These are phyloP conservation scores for Strobilomyces echinocephalus DNA, from an alignment of 768 basidiomycete species.

Conservation along the genomic window DNA sequence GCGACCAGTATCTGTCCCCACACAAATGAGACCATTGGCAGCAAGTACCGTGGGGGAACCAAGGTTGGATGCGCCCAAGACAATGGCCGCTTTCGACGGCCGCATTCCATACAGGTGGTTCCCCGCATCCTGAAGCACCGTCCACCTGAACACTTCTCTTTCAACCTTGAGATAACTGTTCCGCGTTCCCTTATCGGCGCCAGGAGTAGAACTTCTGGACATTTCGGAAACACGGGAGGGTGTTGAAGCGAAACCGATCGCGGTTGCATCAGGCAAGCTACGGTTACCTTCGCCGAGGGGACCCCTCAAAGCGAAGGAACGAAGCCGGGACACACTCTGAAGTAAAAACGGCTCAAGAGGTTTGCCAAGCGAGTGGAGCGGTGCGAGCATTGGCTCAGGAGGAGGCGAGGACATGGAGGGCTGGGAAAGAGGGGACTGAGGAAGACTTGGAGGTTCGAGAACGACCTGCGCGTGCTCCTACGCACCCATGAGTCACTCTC, in stretches of 20 bases:
- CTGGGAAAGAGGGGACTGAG: conserved; percentile 35
- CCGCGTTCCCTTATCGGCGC: conserved; percentile 24
- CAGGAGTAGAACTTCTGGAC: conserved; percentile 63
- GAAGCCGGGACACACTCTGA: conserved; percentile 74
- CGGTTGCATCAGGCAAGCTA: conserved; percentile 41
- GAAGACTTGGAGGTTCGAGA: conserved; percentile 37
- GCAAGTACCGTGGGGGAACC: conserved; percentile 78
- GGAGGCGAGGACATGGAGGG: conserved; percentile 35
- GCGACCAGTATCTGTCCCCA: conserved; percentile 79
- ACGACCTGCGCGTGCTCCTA: conserved; percentile 34
- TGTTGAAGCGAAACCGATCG: conserved; percentile 46
- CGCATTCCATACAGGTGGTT: conserved; percentile 50
- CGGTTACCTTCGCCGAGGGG: conserved; percentile 40
- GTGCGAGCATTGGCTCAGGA: conserved; percentile 16
- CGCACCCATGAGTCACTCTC: conserved; percentile 22
- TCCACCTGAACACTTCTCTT: conserved; percentile 74
- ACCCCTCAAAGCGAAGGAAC: conserved; percentile 56
- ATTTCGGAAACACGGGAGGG: conserved; percentile 67
- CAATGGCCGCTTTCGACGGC: conserved; percentile 54
- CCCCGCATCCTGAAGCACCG: conserved; percentile 54
- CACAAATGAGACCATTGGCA: conserved; percentile 82
- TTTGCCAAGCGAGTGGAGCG: neutral
- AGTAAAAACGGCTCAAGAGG: conserved; percentile 57
- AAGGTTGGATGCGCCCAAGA: conserved; percentile 53
- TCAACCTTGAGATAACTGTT: conserved; percentile 23